Base-by-base conservation (phyloP, 306 rosid genomes). In the Pterocarpus santalinus region DNA sequence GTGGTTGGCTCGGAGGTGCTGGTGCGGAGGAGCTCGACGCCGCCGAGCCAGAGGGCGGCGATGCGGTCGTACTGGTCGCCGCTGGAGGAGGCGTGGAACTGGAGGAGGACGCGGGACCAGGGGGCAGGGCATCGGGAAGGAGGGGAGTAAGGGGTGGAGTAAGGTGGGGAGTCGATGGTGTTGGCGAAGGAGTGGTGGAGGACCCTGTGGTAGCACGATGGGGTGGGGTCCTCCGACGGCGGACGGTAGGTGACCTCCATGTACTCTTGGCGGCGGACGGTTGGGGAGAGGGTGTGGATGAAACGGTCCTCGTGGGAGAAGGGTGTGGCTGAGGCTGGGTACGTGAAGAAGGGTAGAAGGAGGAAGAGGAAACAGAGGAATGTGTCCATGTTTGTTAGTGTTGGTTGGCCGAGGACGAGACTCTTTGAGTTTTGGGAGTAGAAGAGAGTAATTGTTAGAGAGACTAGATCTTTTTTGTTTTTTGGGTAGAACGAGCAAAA, bases 1-100 rank as follows among this genome's bases (percentile, higher is more conserved):
- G 63, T 9, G 13, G 86, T 82, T 11, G 98, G 97, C 70, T 91
- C 88, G 46, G 97, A 90, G 9, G 98, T 91, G 90, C 97, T 91
- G 64, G 95, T 94, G 2, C 97, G 93, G 77, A 94, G 81, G 52
- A 94, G 76, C 87, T 94, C 98, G 2, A 10, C 92, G 17, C 97
- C 98, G 76, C 76, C 89, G 61, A 94, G 91, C 97, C 95, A 94
- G 10, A 94, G 0, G 69, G 89, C 98, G 78, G 92, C 86, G 74
- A 94, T 89, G 62, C 98, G 97, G 44, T 91, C 95, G 91, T 90
- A 91, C 76, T 94, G 98, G 15, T 91, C 88, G 69, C 97, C 97
- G 56, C 73, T 81, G 76, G 86, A 90, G 11, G 61, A 39, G 79
- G 87, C 96, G 15, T 82, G 89, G 67, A 91, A 80, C 51, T 82